Percentiles rank a stretch among this genome's conserved stretches.
Evolutionary conservation across 2,329 filamentous ascomycete species (phyloP).

Genomic region (Seiridium cupressi): DNA sequence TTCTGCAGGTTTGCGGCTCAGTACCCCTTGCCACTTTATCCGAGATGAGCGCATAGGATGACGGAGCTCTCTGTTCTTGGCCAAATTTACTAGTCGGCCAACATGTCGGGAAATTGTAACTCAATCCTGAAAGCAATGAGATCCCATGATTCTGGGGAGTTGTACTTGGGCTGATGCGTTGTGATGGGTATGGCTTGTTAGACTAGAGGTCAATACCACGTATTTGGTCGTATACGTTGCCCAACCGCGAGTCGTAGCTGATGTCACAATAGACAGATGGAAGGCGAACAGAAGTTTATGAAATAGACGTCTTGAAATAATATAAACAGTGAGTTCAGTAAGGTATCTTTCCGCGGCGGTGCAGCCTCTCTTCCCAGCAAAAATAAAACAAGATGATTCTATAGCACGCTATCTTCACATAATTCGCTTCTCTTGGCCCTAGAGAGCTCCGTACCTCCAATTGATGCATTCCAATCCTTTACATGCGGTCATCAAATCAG

Average conservation of each 20-base stretch:
- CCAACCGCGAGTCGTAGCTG: too few species aligned
- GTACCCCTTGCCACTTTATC: not conserved
- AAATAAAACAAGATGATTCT: not conserved
- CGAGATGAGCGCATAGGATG: not conserved
- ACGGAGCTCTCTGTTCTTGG: not conserved
- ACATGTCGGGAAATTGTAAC: not conserved
- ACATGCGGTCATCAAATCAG: slow-evolving; percentile 9
- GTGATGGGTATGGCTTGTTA: too few species aligned
- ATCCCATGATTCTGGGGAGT: not conserved
- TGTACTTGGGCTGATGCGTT: not conserved
- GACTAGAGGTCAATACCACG: too few species aligned
- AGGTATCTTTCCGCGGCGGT: not conserved
- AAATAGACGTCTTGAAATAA: not conserved
- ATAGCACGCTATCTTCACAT: not conserved
- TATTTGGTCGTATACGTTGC: too few species aligned
- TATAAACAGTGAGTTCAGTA: not conserved
- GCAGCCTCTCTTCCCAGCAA: too few species aligned
- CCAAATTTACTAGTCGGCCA: not conserved
- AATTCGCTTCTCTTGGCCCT: not conserved
- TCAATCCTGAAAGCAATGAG: not conserved
- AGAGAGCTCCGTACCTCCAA: not conserved
- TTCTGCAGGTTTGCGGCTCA: not conserved
- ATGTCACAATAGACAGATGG: too few species aligned
- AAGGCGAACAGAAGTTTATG: too few species aligned
- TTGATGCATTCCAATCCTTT: slow-evolving; percentile 3